Evolutionary conservation across 345 rosid species (phyloP), one percentile per base, ranked within the genome.

Genomic region (Melastoma malabathricum): DNA sequence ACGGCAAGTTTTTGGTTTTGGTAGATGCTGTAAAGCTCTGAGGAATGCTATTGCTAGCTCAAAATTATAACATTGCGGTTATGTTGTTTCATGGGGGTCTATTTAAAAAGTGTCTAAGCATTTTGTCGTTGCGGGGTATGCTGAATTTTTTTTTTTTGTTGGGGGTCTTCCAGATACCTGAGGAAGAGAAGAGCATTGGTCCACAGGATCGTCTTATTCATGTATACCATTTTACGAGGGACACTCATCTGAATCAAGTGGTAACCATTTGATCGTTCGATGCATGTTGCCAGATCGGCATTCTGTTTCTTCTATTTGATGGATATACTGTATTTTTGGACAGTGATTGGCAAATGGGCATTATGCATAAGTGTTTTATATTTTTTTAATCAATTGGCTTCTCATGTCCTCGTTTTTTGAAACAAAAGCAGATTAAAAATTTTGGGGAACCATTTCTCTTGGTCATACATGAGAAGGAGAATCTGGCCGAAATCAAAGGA

Each of bases 361-460:
- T 41, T 10, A 52, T 34, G 10, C 29, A 43, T n/a, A 1, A 2
- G 3, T 43, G 5, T 29, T 55, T 14, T 43, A n/a, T 52, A 41
- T 53, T 48, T 56, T 55, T 51, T 25, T 13, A 43, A 0, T 27
- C n/a, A n/a, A n/a, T n/a, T n/a, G n/a, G n/a, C n/a, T n/a, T 61
- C 55, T 50, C 44, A 55, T 52, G 68, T 65, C 47, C 16, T 27
- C 6, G 31, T 6, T 27, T 27, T 27, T 27, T 3, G 31, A 27
- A 27, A 27, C 31, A 46, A 58, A 75, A 93, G 97, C 88, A 77
- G 84, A 76, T 88, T 51, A 83, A 75, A 63, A 93, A 88, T 72
- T 93, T 93, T 61, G 99, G 99, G 15, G 95, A 88, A 63, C 99
- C 99, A 9, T 93, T 93, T 66, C 81, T 93, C 83, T 73, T 85